These are phyloP conservation scores for Eucalyptus grandis DNA, from an alignment of 345 rosid species.

Conservation along the genomic window DNA sequence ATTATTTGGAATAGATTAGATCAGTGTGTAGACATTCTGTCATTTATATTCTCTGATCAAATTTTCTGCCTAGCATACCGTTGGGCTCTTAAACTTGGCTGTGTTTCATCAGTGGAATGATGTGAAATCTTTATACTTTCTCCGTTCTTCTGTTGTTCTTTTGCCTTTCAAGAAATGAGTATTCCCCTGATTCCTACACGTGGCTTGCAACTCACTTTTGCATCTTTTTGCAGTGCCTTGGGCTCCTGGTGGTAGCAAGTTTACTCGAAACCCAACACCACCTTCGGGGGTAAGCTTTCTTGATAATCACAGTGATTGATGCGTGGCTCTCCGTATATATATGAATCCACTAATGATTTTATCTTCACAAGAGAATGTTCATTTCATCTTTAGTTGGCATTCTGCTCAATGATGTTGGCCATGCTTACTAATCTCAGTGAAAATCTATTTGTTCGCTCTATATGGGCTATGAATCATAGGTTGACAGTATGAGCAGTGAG, in stretches of 20 bases:
- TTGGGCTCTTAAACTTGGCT: background rate
- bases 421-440: background rate
- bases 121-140: background rate
- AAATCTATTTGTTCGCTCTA: background rate
- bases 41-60: background rate
- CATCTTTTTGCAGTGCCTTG: slow-evolving; percentile 67
- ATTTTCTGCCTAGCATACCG: background rate
- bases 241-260: slow-evolving; percentile 99
- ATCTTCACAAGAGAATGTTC: background rate
- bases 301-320: background rate
- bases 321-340: background rate
- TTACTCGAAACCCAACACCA: slow-evolving; percentile 88
- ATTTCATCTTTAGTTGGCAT: background rate
- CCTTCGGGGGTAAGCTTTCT: slow-evolving; percentile 67
- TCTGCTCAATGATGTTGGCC: background rate
- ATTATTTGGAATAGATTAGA: background rate
- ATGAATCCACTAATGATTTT: background rate
- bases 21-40: background rate
- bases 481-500: background rate
- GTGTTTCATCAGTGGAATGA: background rate
- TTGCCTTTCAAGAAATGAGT: background rate
- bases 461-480: background rate
- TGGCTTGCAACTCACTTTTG: background rate
- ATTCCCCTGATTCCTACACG: background rate
- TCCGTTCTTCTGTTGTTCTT: background rate